Evolutionary conservation across 768 basidiomycete genomes (phyloP).

Genomic region (Coprinopsis sp.): DNA sequence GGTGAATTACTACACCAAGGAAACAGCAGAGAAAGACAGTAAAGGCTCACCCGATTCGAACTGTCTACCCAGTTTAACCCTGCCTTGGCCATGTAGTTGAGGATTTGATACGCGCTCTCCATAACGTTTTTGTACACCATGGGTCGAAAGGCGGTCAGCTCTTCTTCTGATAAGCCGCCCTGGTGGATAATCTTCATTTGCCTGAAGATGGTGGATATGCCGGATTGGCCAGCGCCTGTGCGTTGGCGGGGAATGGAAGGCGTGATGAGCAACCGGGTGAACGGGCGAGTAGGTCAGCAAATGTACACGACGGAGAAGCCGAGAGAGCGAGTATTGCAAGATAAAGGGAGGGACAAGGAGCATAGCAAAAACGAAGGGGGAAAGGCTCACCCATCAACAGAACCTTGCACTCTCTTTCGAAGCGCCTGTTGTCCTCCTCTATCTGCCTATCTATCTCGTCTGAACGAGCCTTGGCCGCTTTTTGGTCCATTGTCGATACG

Average conservation of each 20-base stretch:
- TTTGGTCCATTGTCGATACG: slow-evolving; percentile 54
- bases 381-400: slow-evolving; percentile 71
- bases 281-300: neutral
- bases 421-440: slow-evolving; percentile 79
- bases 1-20: too few species aligned
- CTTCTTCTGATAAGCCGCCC: slow-evolving; percentile 76
- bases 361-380: neutral
- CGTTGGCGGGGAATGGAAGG: neutral
- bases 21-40: slow-evolving; percentile 1
- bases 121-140: slow-evolving; percentile 84
- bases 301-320: neutral
- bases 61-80: slow-evolving; percentile 71
- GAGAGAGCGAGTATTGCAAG: too few species aligned
- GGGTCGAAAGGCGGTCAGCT: slow-evolving; percentile 70
- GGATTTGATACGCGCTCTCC: slow-evolving; percentile 83
- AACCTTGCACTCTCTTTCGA: slow-evolving; percentile 89
- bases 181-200: slow-evolving; percentile 99
- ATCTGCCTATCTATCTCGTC: slow-evolving; percentile 79
- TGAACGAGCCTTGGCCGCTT: slow-evolving; percentile 55
- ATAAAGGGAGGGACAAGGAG: too few species aligned
- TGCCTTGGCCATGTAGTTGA: slow-evolving; percentile 83
- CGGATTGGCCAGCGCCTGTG: slow-evolving; percentile 89
- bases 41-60: slow-evolving; percentile 51
- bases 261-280: neutral
- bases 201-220: slow-evolving; percentile 94